A percentile compares a stretch with the other conserved stretches of the same genome.
These are phyloP conservation scores for Stromatinia cepivora DNA, from an alignment of 2,329 filamentous ascomycete genomes.

Conservation along the genomic window DNA sequence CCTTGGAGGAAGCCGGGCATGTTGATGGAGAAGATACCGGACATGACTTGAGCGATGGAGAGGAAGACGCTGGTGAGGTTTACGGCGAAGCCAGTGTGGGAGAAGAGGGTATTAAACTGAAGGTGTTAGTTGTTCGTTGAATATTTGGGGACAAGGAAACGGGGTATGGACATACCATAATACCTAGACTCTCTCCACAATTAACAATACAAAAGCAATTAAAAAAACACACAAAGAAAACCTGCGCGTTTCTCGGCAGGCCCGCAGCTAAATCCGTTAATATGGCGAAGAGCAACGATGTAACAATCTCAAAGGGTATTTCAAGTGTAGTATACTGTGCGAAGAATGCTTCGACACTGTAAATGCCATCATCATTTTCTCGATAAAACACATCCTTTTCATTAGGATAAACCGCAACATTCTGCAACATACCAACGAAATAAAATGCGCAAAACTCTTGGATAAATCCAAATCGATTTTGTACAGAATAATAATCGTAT, in stretches of 20 bases:
- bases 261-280: slow-evolving; percentile 65
- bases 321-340: slow-evolving; percentile 69
- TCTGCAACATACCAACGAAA: slow-evolving; percentile 77
- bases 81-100: slow-evolving; percentile 73
- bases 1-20: slow-evolving; percentile 66
- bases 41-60: slow-evolving; percentile 69
- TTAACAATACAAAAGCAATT: slow-evolving; percentile 72
- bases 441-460: slow-evolving; percentile 72
- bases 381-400: slow-evolving; percentile 77
- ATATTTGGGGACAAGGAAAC: not conserved
- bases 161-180: slow-evolving; percentile 50
- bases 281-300: slow-evolving; percentile 64
- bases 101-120: slow-evolving; percentile 71
- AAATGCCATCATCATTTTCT: slow-evolving; percentile 72
- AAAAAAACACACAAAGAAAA: slow-evolving; percentile 68
- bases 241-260: slow-evolving; percentile 59
- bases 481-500: slow-evolving; percentile 67
- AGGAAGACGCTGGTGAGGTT: slow-evolving; percentile 71
- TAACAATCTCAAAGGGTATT: slow-evolving; percentile 68
- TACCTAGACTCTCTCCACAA: slow-evolving; percentile 74
- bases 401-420: slow-evolving; percentile 70
- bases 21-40: slow-evolving; percentile 68
- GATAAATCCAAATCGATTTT: slow-evolving; percentile 72
- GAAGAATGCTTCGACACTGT: slow-evolving; percentile 70
- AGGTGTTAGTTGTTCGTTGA: slow-evolving; percentile 1